Evolutionary conservation across 371 early-diverging fungal species (phyloP).

Genomic region (Vairimorpha ceranae): DNA sequence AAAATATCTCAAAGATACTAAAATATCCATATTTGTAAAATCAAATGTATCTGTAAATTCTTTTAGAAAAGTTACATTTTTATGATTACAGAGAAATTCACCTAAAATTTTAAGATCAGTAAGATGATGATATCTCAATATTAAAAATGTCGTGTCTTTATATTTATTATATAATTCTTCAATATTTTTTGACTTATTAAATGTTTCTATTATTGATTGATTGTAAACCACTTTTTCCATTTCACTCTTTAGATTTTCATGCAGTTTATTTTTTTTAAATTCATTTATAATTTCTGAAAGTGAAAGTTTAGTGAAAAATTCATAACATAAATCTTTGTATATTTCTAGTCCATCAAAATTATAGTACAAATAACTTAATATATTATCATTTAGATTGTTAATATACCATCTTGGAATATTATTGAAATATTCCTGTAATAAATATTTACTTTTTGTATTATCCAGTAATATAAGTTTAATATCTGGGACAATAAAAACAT

Average conservation of each 20-base stretch:
- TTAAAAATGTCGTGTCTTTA: neutral
- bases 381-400: neutral
- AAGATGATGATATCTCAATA: conserved; percentile 70
- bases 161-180: neutral
- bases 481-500: neutral
- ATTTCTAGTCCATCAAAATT: conserved; percentile 18
- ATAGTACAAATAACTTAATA: conserved; percentile 21
- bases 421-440: conserved; percentile 21
- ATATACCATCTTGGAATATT: conserved; percentile 24
- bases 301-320: neutral
- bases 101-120: conserved; percentile 73
- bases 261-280: neutral
- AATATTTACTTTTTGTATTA: conserved; percentile 16
- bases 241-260: neutral
- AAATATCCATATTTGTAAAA: conserved; percentile 71
- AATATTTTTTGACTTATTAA: conserved; percentile 9
- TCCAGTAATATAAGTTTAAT: neutral
- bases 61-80: conserved; percentile 69
- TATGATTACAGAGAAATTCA: conserved; percentile 74
- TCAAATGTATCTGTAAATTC: conserved; percentile 74
- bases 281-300: neutral
- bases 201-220: neutral
- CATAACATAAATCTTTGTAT: conserved; percentile 7
- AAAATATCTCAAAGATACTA: conserved; percentile 74
- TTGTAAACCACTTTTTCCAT: neutral